Conservation (phyloP, 177 flowering plant species). For the Telopea speciosissima region DNA sequence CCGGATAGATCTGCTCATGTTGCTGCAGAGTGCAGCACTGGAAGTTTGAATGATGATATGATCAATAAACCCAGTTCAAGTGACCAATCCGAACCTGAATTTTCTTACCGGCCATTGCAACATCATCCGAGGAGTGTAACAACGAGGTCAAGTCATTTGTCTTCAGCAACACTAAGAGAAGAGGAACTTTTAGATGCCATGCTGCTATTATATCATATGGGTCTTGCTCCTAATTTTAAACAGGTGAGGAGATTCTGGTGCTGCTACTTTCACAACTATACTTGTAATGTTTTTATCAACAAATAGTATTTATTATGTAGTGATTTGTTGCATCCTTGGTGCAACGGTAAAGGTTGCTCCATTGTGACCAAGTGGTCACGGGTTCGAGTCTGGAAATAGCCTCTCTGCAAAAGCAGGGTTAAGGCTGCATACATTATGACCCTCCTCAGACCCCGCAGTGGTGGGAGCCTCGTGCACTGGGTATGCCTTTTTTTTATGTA, state of each 20-base stretch:
- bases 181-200: slow-evolving; percentile 86
- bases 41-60: slow-evolving; percentile 76
- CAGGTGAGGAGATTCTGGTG: slow-evolving; percentile 42
- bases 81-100: slow-evolving; percentile 64
- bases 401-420: no score
- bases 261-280: background rate
- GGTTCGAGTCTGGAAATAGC: no score
- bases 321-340: background rate
- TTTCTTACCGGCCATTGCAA: slow-evolving; percentile 50
- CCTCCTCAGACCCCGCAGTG: no score
- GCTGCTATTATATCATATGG: slow-evolving; percentile 78
- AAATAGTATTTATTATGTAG: background rate
- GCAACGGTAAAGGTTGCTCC: no score
- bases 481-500: background rate
- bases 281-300: no score
- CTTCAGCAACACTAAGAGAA: slow-evolving; percentile 62
- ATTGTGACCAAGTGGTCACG: no score
- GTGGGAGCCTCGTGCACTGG: no score
- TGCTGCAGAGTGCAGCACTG: slow-evolving; percentile 77
- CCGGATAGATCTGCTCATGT: slow-evolving; percentile 80
- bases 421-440: no score
- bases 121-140: slow-evolving; percentile 43
- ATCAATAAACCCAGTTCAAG: slow-evolving; percentile 93
- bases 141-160: slow-evolving; percentile 29
- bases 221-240: slow-evolving; percentile 83